Conservation (phyloP, 176 grass and related monocot species). For the Oryza rufipogon region DNA sequence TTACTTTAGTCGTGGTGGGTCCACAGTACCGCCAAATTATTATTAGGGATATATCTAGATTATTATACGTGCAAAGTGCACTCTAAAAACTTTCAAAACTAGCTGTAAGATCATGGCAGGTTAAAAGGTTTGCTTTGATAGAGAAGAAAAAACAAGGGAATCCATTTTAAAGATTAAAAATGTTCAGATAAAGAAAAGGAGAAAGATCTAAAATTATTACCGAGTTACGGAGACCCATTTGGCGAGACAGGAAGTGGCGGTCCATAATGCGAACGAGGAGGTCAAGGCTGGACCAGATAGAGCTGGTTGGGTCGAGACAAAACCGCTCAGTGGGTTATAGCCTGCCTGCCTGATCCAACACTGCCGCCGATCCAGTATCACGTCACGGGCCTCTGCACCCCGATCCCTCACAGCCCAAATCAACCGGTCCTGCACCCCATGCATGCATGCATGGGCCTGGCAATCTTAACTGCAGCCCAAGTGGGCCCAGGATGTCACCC, state of each 20-base stretch:
- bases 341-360: not conserved
- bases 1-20: no score
- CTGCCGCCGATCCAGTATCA: not conserved
- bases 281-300: not conserved
- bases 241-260: not conserved
- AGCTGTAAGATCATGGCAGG: no score
- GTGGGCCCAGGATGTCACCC: not conserved
- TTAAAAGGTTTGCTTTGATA: no score
- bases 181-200: not conserved
- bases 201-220: not conserved
- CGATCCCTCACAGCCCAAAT: not conserved
- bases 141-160: no score
- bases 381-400: constrained; percentile 17
- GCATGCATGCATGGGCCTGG: not conserved
- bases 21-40: no score
- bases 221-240: not conserved
- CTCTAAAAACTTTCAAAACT: no score
- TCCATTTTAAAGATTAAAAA: not conserved
- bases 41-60: no score
- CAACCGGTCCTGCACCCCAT: not conserved
- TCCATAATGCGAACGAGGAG: not conserved
- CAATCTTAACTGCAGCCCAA: not conserved
- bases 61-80: no score
- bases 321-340: not conserved
- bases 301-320: not conserved